Evolutionary conservation across 1,284 basidiomycete species (phyloP).

Genomic region (Lignosus rhinocerotis): DNA sequence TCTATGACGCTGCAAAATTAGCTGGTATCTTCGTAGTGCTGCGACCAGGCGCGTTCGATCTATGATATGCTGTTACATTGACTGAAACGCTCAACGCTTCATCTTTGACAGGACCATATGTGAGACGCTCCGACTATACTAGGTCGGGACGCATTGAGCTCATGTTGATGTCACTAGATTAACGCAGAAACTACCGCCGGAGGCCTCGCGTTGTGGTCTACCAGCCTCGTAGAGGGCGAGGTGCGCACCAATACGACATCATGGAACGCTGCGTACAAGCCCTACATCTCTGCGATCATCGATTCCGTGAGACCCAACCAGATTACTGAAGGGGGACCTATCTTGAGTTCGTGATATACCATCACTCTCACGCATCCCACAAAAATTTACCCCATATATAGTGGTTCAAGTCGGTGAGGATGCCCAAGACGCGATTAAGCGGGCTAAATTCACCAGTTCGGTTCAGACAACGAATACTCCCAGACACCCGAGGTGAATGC

Average conservation of each 20-base stretch:
- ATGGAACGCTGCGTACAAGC: conserved; percentile 68
- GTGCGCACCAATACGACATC: conserved; percentile 72
- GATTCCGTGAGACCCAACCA: conserved; percentile 63
- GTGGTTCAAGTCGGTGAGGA: conserved; percentile 68
- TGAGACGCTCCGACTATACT: background rate
- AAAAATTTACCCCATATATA: too few relatives aligned
- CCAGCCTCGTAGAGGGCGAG: conserved; percentile 63
- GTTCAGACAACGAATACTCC: conserved; percentile 74
- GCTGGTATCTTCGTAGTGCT: conserved; percentile 50
- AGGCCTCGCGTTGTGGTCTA: conserved; percentile 79
- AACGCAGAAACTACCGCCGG: conserved; percentile 83
- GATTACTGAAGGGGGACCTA: conserved; percentile 67
- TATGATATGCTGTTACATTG: background rate
- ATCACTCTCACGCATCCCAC: too few relatives aligned
- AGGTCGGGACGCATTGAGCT: conserved; percentile 29
- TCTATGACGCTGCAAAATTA: conserved; percentile 47
- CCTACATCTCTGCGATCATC: conserved; percentile 69
- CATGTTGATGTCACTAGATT: conserved; percentile 48
- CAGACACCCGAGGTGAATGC: conserved; percentile 43
- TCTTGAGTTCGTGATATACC: conserved; percentile 57
- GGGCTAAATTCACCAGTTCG: background rate
- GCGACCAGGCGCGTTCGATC: conserved; percentile 38
- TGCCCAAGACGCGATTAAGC: background rate
- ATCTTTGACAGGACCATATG: conserved; percentile 18
- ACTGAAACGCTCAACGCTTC: background rate